Evolutionary conservation across 2,329 filamentous ascomycete genomes (phyloP), one percentile per base, ranked within the genome.

Genomic region (Metarhizium robertsii): DNA sequence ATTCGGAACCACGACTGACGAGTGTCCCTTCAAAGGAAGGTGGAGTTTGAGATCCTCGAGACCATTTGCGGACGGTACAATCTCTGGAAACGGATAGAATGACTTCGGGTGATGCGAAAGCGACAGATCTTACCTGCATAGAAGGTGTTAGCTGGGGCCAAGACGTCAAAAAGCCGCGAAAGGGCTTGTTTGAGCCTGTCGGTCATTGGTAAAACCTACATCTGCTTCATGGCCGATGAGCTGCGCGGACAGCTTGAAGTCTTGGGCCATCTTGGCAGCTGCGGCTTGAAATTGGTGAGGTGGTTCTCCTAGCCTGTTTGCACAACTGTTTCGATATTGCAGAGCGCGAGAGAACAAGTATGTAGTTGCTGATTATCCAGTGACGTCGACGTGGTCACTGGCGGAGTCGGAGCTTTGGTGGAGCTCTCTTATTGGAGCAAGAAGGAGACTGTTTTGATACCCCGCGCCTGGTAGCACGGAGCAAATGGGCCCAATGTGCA

Each of bases 161-260:
- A 11, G 10, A 48, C 20, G 32, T 20, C 52, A 16, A 16, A 40
- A 11, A 7, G 11, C 13, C 14, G 14, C 13, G 38, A 14, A 11
- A 40, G 10, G n/a, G 8, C 38, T 40, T 40, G 38, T 11, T 40
- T 5, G 14, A 14, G 11, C 13, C 38, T 7, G 7, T 40, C 38
- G 25, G 25, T 25, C 13, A 10, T 48, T n/a, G 14, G 52, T 50
- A 42, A 53, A 36, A 54, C 85, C 73, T 79, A 96, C 94, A 83
- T 99, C 94, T 70, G 94, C 87, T 71, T 94, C 88, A 71, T 99
- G 94, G 66, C 90, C 92, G 63, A 85, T 77, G 62, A 99, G 81
- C 67, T 90, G 88, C 63, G 92, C 91, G 59, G 94, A 95, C 67
- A 99, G 84, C 80, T 92, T 96, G 80, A 90, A 97, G 69, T 91